Conservation (phyloP, 2,329 filamentous ascomycete species). For the Hortaea sp. region DNA sequence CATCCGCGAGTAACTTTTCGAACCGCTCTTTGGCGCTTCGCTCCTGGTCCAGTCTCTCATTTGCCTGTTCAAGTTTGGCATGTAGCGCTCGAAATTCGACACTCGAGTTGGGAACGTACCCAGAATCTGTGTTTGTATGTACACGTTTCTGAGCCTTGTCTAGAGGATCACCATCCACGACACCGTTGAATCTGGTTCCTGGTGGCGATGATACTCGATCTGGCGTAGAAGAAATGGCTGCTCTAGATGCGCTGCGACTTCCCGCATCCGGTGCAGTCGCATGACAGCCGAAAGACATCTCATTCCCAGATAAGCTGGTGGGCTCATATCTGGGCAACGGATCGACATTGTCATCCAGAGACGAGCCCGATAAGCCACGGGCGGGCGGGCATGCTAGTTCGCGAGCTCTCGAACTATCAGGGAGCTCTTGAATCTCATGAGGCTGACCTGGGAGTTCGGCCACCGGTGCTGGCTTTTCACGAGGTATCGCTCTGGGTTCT, state of each 20-base stretch:
- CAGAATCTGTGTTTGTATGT: no score
- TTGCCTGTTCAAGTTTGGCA: neutral
- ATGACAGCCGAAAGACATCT: no score
- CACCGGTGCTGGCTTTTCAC: neutral
- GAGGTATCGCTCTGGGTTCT: neutral
- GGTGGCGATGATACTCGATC: no score
- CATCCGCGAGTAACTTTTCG: conserved; percentile 2
- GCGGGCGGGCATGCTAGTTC: conserved; percentile 2
- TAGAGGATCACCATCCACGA: no score
- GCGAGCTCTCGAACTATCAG: conserved; percentile 1
- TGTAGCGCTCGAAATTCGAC: neutral
- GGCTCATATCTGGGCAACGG: conserved; percentile 3
- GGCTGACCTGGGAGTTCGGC: conserved; percentile 1
- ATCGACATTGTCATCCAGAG: neutral
- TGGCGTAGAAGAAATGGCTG: no score
- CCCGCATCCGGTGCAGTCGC: no score
- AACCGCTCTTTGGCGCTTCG: neutral
- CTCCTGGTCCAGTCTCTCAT: conserved; percentile 1
- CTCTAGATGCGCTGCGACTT: no score
- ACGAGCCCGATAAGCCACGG: neutral
- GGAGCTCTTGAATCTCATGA: conserved; percentile 7
- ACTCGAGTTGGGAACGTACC: no score
- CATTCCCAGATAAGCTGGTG: neutral
- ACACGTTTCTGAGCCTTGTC: no score
- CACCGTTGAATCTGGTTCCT: no score